Evolutionary conservation across 1,284 basidiomycete species (phyloP).

Genomic region (Pseudozyma flocculosa): DNA sequence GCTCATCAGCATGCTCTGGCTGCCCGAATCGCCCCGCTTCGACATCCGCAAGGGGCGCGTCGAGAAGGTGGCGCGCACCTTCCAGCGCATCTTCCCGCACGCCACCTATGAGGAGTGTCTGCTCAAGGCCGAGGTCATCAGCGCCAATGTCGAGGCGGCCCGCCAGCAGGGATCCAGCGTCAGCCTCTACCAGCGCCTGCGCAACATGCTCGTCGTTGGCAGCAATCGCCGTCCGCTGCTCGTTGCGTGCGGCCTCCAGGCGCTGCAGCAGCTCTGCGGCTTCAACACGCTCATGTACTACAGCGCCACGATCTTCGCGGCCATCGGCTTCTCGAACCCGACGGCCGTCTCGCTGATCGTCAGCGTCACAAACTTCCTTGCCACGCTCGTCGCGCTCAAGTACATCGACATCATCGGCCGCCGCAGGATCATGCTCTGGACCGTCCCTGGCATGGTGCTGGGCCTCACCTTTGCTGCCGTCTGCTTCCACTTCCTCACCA

Average conservation of each 20-base stretch:
- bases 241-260: constrained; percentile 37
- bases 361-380: constrained; percentile 65
- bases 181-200: constrained; percentile 5
- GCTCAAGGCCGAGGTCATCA: constrained; percentile 54
- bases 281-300: constrained; percentile 60
- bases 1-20: constrained; percentile 42
- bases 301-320: constrained; percentile 57
- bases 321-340: constrained; percentile 57
- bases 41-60: constrained; percentile 47
- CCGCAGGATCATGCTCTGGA: constrained; percentile 73
- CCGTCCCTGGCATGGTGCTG: constrained; percentile 74
- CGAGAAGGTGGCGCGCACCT: constrained; percentile 45
- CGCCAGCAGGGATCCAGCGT: neutral
- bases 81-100: constrained; percentile 42
- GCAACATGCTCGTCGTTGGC: constrained; percentile 4
- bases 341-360: constrained; percentile 54
- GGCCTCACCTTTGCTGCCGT: constrained; percentile 71
- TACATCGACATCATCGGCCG: constrained; percentile 77
- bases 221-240: constrained; percentile 12
- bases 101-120: constrained; percentile 52
- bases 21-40: constrained; percentile 57
- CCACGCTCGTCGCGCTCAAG: constrained; percentile 73
- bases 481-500: constrained; percentile 73
- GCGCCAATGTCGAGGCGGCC: constrained; percentile 34
- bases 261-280: constrained; percentile 56